phyloP scores from a whole-genome alignment of 768 basidiomycete species.

The Leccinum obscurum region DNA sequence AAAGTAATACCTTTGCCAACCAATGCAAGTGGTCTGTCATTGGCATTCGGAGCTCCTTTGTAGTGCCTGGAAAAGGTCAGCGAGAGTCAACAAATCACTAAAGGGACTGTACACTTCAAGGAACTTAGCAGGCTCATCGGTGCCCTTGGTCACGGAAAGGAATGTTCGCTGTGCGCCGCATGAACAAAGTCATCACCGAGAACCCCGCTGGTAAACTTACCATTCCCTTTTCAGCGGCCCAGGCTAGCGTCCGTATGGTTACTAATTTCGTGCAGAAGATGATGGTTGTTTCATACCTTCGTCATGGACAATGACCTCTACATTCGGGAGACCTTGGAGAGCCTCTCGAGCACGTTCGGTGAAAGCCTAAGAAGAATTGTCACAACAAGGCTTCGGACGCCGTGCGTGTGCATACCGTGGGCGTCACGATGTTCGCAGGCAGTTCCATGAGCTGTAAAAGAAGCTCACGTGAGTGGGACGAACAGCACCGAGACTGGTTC shows the following conservation, averaged over 20 bases:
- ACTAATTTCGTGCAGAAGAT: neutral
- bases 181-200: neutral
- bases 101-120: constrained; percentile 65
- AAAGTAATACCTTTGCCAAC: constrained; percentile 93
- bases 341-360: constrained; percentile 67
- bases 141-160: constrained; percentile 83
- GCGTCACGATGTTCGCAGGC: constrained; percentile 85
- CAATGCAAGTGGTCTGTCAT: constrained; percentile 64
- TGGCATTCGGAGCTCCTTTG: constrained; percentile 62
- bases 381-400: neutral
- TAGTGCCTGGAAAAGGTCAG: constrained; percentile 57
- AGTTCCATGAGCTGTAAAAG: constrained; percentile 71
- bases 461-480: neutral
- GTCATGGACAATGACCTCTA: constrained; percentile 69
- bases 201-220: constrained; percentile 34
- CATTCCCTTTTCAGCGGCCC: constrained; percentile 87
- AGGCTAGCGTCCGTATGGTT: constrained; percentile 43
- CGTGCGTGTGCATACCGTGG: constrained; percentile 51
- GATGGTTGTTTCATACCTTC: constrained; percentile 48
- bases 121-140: constrained; percentile 81
- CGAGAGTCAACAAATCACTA: neutral
- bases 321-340: constrained; percentile 64
- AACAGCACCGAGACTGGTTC: constrained; percentile 11
- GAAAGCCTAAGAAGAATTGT: constrained; percentile 50
- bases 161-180: constrained; percentile 59